Percentiles rank a stretch among this genome's conserved stretches.
Evolutionary conservation across 2,329 filamentous ascomycete species (phyloP).

Genomic region (Boeremia lycopersici): DNA sequence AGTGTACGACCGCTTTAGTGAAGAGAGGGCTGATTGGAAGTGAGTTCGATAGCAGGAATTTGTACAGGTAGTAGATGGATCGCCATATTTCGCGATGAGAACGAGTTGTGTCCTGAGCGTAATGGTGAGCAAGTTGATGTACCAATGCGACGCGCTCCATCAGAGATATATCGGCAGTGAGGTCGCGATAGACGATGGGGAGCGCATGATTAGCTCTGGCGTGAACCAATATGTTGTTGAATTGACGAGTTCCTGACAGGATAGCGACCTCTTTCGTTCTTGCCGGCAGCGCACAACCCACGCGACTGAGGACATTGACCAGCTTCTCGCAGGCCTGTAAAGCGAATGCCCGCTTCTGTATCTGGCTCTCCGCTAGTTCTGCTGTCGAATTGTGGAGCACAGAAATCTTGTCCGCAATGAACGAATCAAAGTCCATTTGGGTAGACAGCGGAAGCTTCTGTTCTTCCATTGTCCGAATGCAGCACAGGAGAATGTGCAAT

Average conservation of each 20-base stretch:
- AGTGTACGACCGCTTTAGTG: conserved; percentile 35
- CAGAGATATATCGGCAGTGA: conserved; percentile 19
- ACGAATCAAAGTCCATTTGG: background rate
- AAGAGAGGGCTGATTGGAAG: conserved; percentile 38
- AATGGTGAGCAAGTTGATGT: conserved; percentile 43
- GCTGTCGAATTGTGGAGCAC: background rate
- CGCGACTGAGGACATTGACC: conserved; percentile 6
- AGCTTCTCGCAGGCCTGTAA: conserved; percentile 17
- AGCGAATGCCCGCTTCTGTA: background rate
- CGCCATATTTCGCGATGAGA: conserved; percentile 30
- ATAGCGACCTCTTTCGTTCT: conserved; percentile 3
- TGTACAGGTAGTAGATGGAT: conserved; percentile 36
- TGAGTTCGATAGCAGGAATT: conserved; percentile 28
- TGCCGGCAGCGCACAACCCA: conserved; percentile 5
- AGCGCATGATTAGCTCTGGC: conserved; percentile 31
- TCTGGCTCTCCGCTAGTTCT: background rate
- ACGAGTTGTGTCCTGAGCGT: conserved; percentile 34
- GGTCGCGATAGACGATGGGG: conserved; percentile 29
- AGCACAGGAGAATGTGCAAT: conserved; percentile 9
- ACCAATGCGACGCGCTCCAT: conserved; percentile 28
- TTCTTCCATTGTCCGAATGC: conserved; percentile 19
- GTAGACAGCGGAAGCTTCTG: conserved; percentile 10
- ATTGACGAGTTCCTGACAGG: conserved; percentile 25
- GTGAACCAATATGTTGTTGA: conserved; percentile 32
- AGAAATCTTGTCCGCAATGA: background rate